Percentiles rank a stretch among this genome's conserved stretches.
Evolutionary conservation across 2,329 filamentous ascomycete genomes (phyloP).

Genomic region (Eutypella sp.): DNA sequence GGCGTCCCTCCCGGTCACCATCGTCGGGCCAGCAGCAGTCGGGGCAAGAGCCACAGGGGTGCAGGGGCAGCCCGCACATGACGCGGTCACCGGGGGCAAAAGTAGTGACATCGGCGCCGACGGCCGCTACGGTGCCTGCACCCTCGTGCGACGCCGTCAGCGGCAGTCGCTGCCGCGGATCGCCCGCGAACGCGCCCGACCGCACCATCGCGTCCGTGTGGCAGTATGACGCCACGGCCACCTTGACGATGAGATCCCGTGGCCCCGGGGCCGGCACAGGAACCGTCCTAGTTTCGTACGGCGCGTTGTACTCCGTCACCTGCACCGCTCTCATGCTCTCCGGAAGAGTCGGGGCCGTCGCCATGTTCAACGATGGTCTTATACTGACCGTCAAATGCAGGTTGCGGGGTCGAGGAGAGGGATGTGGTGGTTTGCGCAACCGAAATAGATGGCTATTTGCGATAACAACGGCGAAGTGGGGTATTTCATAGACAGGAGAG

Average conservation of each 20-base stretch:
- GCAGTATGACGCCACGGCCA: slow-evolving; percentile 56
- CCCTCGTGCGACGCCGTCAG: slow-evolving; percentile 54
- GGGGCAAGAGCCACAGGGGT: slow-evolving; percentile 29
- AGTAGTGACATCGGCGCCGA: slow-evolving; percentile 35
- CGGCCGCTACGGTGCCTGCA: slow-evolving; percentile 46
- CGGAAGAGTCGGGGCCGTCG: not conserved
- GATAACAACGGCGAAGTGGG: no score
- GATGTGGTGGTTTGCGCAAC: no score
- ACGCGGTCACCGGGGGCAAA: slow-evolving; percentile 50
- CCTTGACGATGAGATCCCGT: slow-evolving; percentile 54
- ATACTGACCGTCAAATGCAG: no score
- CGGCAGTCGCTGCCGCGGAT: slow-evolving; percentile 34
- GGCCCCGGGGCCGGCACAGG: slow-evolving; percentile 43
- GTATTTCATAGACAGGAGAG: no score
- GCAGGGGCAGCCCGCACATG: slow-evolving; percentile 38
- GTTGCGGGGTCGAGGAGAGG: no score
- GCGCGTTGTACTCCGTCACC: slow-evolving; percentile 42
- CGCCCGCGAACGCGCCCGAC: slow-evolving; percentile 41
- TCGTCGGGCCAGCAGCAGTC: slow-evolving; percentile 36
- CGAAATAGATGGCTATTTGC: no score
- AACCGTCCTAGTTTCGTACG: slow-evolving; percentile 48
- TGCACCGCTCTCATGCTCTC: slow-evolving; percentile 26
- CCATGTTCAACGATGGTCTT: not conserved
- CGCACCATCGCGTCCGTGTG: slow-evolving; percentile 57
- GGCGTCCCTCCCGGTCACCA: slow-evolving; percentile 38